These are phyloP conservation scores for Bifiguratus adelaidae DNA, from an alignment of 192 early-diverging fungal species.

Conservation along the genomic window DNA sequence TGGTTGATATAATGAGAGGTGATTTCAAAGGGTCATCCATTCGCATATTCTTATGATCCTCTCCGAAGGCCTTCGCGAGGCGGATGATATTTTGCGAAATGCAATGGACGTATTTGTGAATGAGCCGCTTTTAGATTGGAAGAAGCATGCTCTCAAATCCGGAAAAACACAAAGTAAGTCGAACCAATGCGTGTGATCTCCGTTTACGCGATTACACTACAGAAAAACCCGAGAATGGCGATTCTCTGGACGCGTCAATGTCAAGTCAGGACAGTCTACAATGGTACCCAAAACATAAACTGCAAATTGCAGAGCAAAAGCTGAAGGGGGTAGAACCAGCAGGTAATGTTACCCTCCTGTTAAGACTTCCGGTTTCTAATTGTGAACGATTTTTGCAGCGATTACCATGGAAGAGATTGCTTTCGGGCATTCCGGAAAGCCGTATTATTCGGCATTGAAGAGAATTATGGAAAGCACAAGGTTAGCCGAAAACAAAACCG, in stretches of 20 bases:
- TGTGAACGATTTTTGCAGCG: constrained; percentile 6
- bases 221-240: constrained; percentile 25
- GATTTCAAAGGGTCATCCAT: neutral
- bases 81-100: constrained; percentile 56
- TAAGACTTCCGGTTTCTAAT: neutral
- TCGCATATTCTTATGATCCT: neutral
- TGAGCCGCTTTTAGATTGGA: constrained; percentile 76
- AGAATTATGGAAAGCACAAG: constrained; percentile 38
- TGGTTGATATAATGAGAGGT: constrained; percentile 57
- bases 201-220: too few relatives aligned
- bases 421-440: constrained; percentile 48
- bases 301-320: constrained; percentile 59
- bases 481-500: constrained; percentile 25
- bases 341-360: constrained; percentile 20
- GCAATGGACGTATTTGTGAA: constrained; percentile 73
- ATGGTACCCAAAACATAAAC: constrained; percentile 73
- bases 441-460: constrained; percentile 31
- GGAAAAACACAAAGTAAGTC: constrained; percentile 44
- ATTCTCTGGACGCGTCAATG: constrained; percentile 24
- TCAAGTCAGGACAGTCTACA: constrained; percentile 23
- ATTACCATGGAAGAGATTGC: constrained; percentile 44
- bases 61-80: constrained; percentile 37
- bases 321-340: constrained; percentile 60
- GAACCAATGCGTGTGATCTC: neutral
- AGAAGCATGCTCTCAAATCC: constrained; percentile 51